Base-by-base conservation (phyloP, 2,329 filamentous ascomycete genomes). In the Alternaria triticina region DNA sequence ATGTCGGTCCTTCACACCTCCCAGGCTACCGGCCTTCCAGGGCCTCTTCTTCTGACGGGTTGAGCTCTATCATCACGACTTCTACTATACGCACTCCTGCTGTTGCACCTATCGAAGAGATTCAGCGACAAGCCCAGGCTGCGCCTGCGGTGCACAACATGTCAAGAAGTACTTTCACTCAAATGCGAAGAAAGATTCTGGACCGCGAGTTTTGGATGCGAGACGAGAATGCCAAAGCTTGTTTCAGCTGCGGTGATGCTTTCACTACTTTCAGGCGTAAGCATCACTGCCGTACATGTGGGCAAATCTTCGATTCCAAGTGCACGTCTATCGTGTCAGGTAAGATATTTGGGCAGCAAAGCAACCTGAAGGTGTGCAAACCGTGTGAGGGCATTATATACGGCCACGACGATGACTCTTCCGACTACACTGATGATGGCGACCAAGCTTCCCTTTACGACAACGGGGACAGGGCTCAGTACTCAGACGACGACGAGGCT, bases 131-230 rank as follows among this genome's bases (percentile, higher is more conserved):
- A 25, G 58, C 62, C 8, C 67, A 70, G 11, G 54, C 61, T 6
- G 69, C 61, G 5, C 63, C 71, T 22, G 77, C 76, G 6, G 62
- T 64, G 30, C 73, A 78, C 60, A 80, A 80, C 65, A 76, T 86
- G 57, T 82, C 83, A 13, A 75, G 69, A 22, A 76, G 66, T 36
- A 68, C 76, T 5, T 73, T 79, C 28, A 74, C 79, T 54, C 90
- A 91, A 70, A 91, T 97, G 84, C 89, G 91, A 66, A 92, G 93
- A 73, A 94, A 95, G 74, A 90, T 99, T 8, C 83, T 98, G 49
- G 97, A 92, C 77, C 96, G 94, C 74, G 94, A 98, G 71, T 98
- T 97, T 72, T 98, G 95, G 96, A 99, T 99, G 96, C 92, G 94
- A 63, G 96, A 99, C 77, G 96, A 98, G 75, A 97, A 96, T 66